Evolutionary conservation across 768 basidiomycete species (phyloP).

Genomic region (Russula compacta): DNA sequence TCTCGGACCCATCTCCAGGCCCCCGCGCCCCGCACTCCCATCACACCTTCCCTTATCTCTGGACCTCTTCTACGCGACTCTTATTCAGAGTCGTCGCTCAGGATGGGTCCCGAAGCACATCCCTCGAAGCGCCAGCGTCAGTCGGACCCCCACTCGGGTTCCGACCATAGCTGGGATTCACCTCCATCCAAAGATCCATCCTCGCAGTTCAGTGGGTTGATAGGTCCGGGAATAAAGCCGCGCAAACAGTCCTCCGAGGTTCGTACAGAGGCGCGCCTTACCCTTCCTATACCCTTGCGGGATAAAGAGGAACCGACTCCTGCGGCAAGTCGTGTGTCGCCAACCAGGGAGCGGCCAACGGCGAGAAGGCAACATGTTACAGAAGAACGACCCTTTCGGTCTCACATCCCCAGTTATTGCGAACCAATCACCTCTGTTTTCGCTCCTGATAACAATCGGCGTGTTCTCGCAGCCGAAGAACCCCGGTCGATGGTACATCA

Average conservation of each 20-base stretch:
- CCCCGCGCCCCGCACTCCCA: slow-evolving; percentile 5
- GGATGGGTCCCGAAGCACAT: slow-evolving; percentile 3
- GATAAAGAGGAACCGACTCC: not conserved
- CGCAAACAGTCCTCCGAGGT: slow-evolving; percentile 7
- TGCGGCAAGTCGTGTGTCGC: not conserved
- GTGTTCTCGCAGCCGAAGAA: not conserved
- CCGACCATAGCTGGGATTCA: slow-evolving; percentile 12
- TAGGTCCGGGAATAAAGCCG: slow-evolving; percentile 14
- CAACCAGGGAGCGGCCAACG: not conserved
- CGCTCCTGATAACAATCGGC: not conserved
- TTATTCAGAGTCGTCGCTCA: slow-evolving; percentile 15
- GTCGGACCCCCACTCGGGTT: not conserved
- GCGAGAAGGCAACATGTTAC: not conserved
- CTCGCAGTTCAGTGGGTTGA: not conserved
- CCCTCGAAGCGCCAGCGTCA: slow-evolving; percentile 12
- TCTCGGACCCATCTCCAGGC: slow-evolving; percentile 4
- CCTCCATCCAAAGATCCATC: slow-evolving; percentile 4
- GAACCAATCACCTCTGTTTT: not conserved
- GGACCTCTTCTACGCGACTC: slow-evolving; percentile 8
- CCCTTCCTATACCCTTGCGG: not conserved
- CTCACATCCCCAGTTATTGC: not conserved
- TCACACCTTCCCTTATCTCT: slow-evolving; percentile 4
- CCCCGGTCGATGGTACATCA: not conserved
- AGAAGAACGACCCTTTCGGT: not conserved
- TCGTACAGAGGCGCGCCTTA: slow-evolving; percentile 4